These are phyloP conservation scores for Geotrichum citri-aurantii DNA, from an alignment of 1,139 yeast species.

Conservation along the genomic window DNA sequence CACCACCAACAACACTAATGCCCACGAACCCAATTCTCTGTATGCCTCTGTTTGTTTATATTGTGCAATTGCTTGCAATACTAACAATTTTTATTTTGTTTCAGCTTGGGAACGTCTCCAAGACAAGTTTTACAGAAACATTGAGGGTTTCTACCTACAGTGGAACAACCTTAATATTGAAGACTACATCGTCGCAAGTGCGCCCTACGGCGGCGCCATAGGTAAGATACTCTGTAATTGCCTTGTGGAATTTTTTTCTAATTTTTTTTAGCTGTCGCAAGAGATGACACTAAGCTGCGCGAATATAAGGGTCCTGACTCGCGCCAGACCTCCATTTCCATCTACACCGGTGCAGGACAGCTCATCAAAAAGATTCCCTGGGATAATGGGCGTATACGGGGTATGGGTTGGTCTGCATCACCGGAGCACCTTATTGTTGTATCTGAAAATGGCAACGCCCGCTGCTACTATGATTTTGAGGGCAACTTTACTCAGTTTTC, in stretches of 20 bases:
- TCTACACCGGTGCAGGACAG: conserved; percentile 52
- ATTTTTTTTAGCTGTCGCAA: conserved; percentile 20
- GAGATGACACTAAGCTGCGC: conserved; percentile 26
- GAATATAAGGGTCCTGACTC: conserved; percentile 29
- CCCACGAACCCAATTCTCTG: conserved; percentile 20
- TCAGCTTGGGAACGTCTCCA: conserved; percentile 36
- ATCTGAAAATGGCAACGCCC: conserved; percentile 51
- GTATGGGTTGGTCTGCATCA: conserved; percentile 48
- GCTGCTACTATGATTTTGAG: conserved; percentile 64
- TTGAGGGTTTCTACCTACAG: conserved; percentile 35
- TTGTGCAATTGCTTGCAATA: background rate
- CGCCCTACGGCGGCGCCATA: conserved; percentile 44
- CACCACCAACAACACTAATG: conserved; percentile 6
- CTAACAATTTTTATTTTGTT: background rate
- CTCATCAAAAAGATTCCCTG: conserved; percentile 45
- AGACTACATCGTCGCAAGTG: conserved; percentile 37
- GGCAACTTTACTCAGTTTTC: conserved; percentile 57
- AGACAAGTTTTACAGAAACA: conserved; percentile 32
- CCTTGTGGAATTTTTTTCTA: conserved; percentile 23
- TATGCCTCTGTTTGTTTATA: background rate
- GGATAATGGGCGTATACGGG: conserved; percentile 51
- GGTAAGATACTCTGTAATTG: conserved; percentile 29
- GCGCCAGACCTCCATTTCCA: conserved; percentile 36
- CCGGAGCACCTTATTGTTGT: conserved; percentile 60
- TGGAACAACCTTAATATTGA: conserved; percentile 33